Conservation (phyloP, 208 protist genomes). For the Tritrichomonas foetus region DNA sequence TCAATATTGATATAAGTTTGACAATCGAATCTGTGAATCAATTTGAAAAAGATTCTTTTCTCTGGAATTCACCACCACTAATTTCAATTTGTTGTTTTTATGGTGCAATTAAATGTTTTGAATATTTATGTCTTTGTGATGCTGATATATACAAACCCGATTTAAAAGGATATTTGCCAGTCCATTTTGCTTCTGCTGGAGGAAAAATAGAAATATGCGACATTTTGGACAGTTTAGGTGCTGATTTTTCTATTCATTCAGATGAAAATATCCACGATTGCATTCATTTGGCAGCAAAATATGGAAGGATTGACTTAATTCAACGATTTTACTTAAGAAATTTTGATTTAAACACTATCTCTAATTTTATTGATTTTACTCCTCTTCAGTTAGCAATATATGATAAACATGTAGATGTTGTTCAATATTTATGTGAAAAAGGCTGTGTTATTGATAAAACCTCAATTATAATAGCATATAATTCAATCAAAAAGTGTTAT, state of each 20-base stretch:
- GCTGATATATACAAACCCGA: neutral
- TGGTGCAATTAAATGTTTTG: neutral
- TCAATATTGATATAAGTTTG: too few species aligned
- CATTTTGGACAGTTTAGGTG: neutral
- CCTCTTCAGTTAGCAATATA: neutral
- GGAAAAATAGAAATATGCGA: neutral
- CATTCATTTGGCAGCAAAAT: neutral
- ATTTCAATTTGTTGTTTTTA: neutral
- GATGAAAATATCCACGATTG: neutral
- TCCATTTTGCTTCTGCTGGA: neutral
- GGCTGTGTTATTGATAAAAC: neutral
- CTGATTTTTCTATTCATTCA: neutral
- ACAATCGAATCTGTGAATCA: too few species aligned
- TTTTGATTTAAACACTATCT: neutral
- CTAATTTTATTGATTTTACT: neutral
- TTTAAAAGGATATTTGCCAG: neutral
- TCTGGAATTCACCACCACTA: neutral
- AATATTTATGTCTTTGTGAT: neutral
- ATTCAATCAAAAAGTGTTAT: neutral
- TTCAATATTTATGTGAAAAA: neutral
- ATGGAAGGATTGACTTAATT: neutral
- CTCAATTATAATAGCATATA: neutral
- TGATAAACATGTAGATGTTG: neutral
- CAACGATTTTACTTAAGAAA: neutral
- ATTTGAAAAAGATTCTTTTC: too few species aligned